Base-by-base conservation (phyloP, 768 basidiomycete genomes). In the Boletus pseudo-olivaceus region DNA sequence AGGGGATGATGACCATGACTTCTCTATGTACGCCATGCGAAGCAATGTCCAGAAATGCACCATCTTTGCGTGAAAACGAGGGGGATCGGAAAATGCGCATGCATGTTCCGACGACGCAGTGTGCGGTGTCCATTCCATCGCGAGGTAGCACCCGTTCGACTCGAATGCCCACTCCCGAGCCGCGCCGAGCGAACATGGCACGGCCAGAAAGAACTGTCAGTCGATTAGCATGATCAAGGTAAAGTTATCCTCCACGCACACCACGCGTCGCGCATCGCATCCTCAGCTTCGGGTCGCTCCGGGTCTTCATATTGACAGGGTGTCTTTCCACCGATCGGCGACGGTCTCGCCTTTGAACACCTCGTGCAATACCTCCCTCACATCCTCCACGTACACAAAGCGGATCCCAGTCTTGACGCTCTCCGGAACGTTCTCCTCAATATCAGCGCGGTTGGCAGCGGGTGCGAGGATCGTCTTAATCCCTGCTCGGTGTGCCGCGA, bases 381-480 rank as follows among this genome's bases (percentile, higher is more conserved):
- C 92, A 63, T 90, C 88, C 65, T 97, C 93, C 43, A 97, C 96
- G 67, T 96, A 98, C 56, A 98, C 91, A 59, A 99, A 93, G 45
- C 84, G 82, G 55, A 98, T 94, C 20, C 95, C 96, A 7, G 84
- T 86, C 80, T 98, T 98, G 60, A 98, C 95, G 63, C 93, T 94
- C 62, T 86, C 87, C 0, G 93, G 94, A 0, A 98, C 96, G 67
- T 98, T 98, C 77, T 94, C 93, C 73, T 98, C 93, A 32, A 99
- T 95, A 65, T 98, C 96, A 0, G 91, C 86, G 26, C 87, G 84
- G 70, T 96, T 96, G 3, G 90, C 95, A 27, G 81, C 85, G 0
- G 93, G 93, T 0, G 89, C 89, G 7, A 95, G 70, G 62, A 93
- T 89, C 0, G 88, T 95, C 74, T 88, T 94, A 77, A 98, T 97